Percentiles rank a stretch among this genome's conserved stretches.
phyloP scores from a whole-genome alignment of 805 yeast species.

The Yamadazyma sp. region DNA sequence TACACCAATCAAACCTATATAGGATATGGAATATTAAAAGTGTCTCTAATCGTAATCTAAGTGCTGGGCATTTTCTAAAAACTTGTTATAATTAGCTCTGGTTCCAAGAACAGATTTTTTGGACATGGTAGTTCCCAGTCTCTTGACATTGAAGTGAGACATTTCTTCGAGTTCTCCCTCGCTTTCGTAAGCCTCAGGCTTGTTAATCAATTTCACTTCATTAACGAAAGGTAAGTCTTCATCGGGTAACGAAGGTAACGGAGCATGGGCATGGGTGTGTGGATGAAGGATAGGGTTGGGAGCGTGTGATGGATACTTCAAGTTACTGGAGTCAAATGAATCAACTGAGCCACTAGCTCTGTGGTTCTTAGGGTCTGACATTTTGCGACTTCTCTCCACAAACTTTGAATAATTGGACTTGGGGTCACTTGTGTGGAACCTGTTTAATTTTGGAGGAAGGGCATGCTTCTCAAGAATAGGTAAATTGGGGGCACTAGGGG shows the following conservation, averaged over 20 bases:
- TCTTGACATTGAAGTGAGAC: slow-evolving; percentile 14
- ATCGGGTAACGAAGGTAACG: slow-evolving; percentile 16
- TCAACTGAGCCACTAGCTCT: slow-evolving; percentile 11
- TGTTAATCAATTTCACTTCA: slow-evolving; percentile 29
- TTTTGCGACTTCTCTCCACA: slow-evolving; percentile 12
- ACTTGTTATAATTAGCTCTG: slow-evolving; percentile 36
- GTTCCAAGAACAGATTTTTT: slow-evolving; percentile 41
- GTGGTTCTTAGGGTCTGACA: slow-evolving; percentile 4
- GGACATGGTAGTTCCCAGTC: slow-evolving; percentile 33
- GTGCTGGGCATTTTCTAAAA: slow-evolving; percentile 31
- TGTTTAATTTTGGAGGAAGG: slow-evolving; percentile 18
- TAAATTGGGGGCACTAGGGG: slow-evolving; percentile 22
- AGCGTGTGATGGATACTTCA: slow-evolving; percentile 9
- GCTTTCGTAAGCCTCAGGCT: slow-evolving; percentile 9
- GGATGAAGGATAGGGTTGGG: neutral
- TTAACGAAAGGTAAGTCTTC: slow-evolving; percentile 40
- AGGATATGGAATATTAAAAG: too few relatives aligned
- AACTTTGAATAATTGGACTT: slow-evolving; percentile 14
- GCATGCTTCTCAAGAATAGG: slow-evolving; percentile 5
- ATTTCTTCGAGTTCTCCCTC: slow-evolving; percentile 3
- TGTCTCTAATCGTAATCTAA: slow-evolving; percentile 10
- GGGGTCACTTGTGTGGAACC: slow-evolving; percentile 18
- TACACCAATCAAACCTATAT: too few relatives aligned
- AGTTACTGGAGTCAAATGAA: slow-evolving; percentile 14
- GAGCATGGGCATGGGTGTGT: slow-evolving; percentile 2